phyloP scores from a whole-genome alignment of 306 rosid genomes.

The Echinosophora koreensis region DNA sequence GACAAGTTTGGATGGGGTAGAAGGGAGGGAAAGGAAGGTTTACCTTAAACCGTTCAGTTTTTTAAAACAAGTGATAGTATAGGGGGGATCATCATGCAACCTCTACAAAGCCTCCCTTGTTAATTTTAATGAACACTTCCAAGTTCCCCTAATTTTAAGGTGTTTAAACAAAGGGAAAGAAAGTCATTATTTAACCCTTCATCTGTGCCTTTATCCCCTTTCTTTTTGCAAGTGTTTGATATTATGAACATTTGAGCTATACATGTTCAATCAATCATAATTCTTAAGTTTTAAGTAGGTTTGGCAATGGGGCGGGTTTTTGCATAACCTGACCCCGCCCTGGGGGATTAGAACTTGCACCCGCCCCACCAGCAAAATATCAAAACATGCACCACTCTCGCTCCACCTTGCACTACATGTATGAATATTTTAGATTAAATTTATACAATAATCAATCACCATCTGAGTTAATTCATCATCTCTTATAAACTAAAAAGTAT shows the following conservation, averaged over 20 bases:
- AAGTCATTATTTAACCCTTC: not conserved
- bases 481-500: too few species aligned
- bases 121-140: constrained; percentile 14
- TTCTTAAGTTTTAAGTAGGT: not conserved
- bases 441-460: too few species aligned
- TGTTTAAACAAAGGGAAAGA: constrained; percentile 8
- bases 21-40: not conserved
- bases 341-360: too few species aligned
- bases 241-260: constrained; percentile 23
- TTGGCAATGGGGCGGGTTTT: too few species aligned
- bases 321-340: too few species aligned
- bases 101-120: not conserved
- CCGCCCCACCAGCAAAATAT: too few species aligned
- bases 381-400: too few species aligned
- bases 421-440: too few species aligned
- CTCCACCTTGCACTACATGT: too few species aligned
- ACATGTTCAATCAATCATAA: not conserved
- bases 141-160: not conserved
- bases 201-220: not conserved
- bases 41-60: not conserved
- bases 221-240: constrained; percentile 12
- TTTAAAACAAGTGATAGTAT: not conserved
- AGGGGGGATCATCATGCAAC: not conserved
- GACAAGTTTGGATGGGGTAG: not conserved
- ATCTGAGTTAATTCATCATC: too few species aligned